phyloP scores from a whole-genome alignment of 768 basidiomycete species.

The Leccinum incarnatum region DNA sequence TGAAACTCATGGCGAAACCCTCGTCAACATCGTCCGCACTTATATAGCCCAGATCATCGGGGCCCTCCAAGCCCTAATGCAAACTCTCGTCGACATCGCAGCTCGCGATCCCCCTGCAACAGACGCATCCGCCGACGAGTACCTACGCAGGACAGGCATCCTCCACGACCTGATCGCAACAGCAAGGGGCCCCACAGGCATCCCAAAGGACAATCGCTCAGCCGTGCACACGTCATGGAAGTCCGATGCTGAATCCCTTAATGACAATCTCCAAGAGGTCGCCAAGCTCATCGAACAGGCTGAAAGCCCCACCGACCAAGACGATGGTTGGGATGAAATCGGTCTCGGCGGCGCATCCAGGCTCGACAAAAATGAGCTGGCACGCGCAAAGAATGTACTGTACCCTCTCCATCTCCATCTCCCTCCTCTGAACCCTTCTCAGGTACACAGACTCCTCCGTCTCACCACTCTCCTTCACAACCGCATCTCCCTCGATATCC shows the following conservation, averaged over 20 bases:
- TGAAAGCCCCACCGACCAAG: slow-evolving; percentile 19
- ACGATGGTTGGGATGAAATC: slow-evolving; percentile 68
- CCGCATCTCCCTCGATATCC: slow-evolving; percentile 51
- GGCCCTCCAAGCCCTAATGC: slow-evolving; percentile 43
- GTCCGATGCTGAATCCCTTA: slow-evolving; percentile 52
- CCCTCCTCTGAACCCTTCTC: slow-evolving; percentile 1
- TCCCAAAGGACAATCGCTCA: slow-evolving; percentile 54
- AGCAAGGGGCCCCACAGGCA: slow-evolving; percentile 43
- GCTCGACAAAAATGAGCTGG: slow-evolving; percentile 50
- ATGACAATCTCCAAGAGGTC: slow-evolving; percentile 61
- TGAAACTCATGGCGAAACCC: slow-evolving; percentile 42
- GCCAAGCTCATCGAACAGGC: slow-evolving; percentile 48
- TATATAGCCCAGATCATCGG: slow-evolving; percentile 43
- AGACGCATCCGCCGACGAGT: slow-evolving; percentile 37
- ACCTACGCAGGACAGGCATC: slow-evolving; percentile 55
- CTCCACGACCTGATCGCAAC: slow-evolving; percentile 59
- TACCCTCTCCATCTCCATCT: slow-evolving; percentile 2
- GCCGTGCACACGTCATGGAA: slow-evolving; percentile 56
- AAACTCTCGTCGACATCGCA: slow-evolving; percentile 42
- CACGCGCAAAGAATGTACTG: slow-evolving; percentile 56
- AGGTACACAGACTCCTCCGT: slow-evolving; percentile 63
- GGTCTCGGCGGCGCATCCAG: slow-evolving; percentile 42
- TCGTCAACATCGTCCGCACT: slow-evolving; percentile 43
- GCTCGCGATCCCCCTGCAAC: slow-evolving; percentile 17
- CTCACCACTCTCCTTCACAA: slow-evolving; percentile 62